A percentile compares a stretch with the other conserved stretches of the same genome.
Conservation (phyloP, 768 basidiomycete species). For the Boletus insuetus region DNA sequence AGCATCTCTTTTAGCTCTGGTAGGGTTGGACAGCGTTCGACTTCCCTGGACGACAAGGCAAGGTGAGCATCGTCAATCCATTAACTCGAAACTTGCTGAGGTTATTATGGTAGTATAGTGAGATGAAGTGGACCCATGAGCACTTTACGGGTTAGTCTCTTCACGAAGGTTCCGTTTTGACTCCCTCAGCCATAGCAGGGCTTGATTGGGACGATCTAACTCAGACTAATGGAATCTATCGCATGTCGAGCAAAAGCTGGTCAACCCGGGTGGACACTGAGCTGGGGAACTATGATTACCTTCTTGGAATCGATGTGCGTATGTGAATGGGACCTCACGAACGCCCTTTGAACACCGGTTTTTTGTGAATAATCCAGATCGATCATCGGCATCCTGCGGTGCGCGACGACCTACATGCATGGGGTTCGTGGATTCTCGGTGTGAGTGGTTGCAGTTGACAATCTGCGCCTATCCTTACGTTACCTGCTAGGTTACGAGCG, state of each 20-base stretch:
- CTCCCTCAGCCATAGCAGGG: conserved; percentile 40
- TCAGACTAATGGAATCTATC: conserved; percentile 62
- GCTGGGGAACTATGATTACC: conserved; percentile 85
- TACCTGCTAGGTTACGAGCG: conserved; percentile 56
- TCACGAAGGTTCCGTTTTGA: background rate
- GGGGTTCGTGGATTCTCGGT: conserved; percentile 78
- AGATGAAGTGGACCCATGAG: conserved; percentile 67
- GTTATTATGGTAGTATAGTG: conserved; percentile 55
- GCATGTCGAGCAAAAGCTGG: conserved; percentile 72
- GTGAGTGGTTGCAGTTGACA: conserved; percentile 26
- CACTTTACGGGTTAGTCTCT: conserved; percentile 69
- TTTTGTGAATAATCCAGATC: conserved; percentile 46
- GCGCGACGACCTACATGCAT: conserved; percentile 64
- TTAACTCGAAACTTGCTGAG: conserved; percentile 1
- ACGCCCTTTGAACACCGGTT: background rate
- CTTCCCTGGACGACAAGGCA: conserved; percentile 71
- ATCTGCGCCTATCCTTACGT: background rate
- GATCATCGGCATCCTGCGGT: conserved; percentile 84
- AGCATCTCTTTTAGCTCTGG: background rate
- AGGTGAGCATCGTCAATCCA: conserved; percentile 42
- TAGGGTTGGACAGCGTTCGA: conserved; percentile 88
- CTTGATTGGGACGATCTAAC: conserved; percentile 82
- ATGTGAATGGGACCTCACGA: background rate
- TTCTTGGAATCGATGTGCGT: conserved; percentile 71
- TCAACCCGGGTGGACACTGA: conserved; percentile 77